Base-by-base conservation (phyloP, 2,329 filamentous ascomycete species). In the Trichophyton mentagrophytes region DNA sequence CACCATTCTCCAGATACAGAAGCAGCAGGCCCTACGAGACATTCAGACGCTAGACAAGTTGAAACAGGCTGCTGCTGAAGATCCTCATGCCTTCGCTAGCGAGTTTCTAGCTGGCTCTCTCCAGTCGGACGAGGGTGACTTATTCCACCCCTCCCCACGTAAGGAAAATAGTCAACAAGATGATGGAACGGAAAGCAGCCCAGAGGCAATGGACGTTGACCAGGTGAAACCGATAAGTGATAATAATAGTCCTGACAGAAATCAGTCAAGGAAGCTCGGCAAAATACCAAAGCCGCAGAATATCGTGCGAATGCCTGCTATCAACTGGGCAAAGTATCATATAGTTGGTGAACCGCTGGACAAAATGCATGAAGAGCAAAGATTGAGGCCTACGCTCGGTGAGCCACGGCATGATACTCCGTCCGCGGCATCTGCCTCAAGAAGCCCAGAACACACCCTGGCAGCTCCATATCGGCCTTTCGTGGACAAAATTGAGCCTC, bases 281-380 rank as follows among this genome's bases (percentile, higher is more conserved):
- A 76, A 76, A 17, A 81, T 96, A 13, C 91, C 91, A 0, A 81
- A 81, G 13, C 84, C 88, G 5, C 92, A 96, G 72, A 88, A 88
- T 66, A 78, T 97, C 0, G 86, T 95, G 27, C 85, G 91, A 46
- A 90, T 86, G 75, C 92, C 92, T 7, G 87, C 89, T 7, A 86
- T 97, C 69, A 96, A 96, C 76, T 97, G 92, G 92, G 84, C 85
- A 11, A 91, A 96, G 70, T 97, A 97, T 72, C 89, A 89, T 67
- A 80, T 96, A n/a, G 85, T 93, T 2, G 91, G 90, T 57, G 86
- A 89, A 62, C 84, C 89, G 1, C 78, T 96, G 40, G 90, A 96
- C 72, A 88, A 85, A 70, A 78, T 96, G 64, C 91, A 96, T 71
- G 82, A 84, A 58, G 88, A 95, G 69, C 90, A 96, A 74, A 76